These are phyloP conservation scores for Pythium graminicola DNA, from an alignment of 352 stramenopile genomes.

Conservation along the genomic window DNA sequence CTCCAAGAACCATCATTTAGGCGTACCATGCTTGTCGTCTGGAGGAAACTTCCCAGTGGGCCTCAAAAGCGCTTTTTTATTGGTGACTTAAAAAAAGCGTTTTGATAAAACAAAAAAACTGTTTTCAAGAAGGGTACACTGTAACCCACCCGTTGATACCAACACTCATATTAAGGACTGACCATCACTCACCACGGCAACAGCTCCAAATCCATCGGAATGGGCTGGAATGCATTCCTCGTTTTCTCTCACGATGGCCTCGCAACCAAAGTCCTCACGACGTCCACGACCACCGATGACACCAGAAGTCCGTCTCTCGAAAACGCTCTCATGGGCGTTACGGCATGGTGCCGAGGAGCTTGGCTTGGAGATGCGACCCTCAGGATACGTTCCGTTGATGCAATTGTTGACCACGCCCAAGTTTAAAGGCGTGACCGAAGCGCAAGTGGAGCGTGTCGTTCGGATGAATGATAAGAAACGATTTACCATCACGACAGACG, in stretches of 20 bases:
- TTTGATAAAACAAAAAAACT: not conserved
- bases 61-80: constrained; percentile 1
- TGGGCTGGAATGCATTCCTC: no score
- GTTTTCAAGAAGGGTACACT: no score
- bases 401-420: constrained; percentile 47
- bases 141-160: no score
- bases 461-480: constrained; percentile 66
- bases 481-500: constrained; percentile 60
- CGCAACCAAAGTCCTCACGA: not conserved
- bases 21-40: no score
- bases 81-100: not conserved
- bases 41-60: no score
- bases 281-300: constrained; percentile 13
- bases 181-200: constrained; percentile 4
- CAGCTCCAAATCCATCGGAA: no score
- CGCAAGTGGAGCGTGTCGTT: constrained; percentile 62
- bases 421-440: constrained; percentile 43
- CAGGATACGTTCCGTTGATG: constrained; percentile 52
- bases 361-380: constrained; percentile 57
- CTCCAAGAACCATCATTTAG: not conserved
- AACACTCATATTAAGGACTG: not conserved
- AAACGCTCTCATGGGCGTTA: constrained; percentile 68
- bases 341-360: constrained; percentile 68
- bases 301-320: constrained; percentile 64
- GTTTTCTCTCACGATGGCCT: not conserved